phyloP scores from a whole-genome alignment of 1,284 basidiomycete genomes.

The Omphalotus olearius region DNA sequence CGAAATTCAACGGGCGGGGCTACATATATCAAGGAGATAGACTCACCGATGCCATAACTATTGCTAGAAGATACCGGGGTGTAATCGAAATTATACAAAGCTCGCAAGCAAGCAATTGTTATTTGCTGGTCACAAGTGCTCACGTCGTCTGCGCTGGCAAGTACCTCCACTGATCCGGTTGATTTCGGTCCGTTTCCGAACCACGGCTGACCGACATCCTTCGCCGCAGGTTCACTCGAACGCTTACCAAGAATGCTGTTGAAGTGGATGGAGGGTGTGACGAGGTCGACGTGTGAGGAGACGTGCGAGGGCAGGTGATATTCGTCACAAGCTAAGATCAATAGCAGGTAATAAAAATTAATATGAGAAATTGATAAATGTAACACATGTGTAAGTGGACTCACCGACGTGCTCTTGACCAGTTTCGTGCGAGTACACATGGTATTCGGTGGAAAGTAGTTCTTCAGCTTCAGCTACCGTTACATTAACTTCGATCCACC shows the following conservation, averaged over 20 bases:
- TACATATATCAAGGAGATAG: constrained; percentile 18
- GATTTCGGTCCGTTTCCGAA: constrained; percentile 20
- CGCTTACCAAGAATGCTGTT: constrained; percentile 28
- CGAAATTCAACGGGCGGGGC: background rate
- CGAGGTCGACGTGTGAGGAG: constrained; percentile 40
- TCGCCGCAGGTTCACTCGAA: constrained; percentile 10
- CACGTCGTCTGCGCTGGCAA: constrained; percentile 21
- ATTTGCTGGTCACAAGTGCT: constrained; percentile 35
- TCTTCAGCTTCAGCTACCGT: constrained; percentile 41
- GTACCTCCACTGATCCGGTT: constrained; percentile 15
- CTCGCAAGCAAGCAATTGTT: constrained; percentile 36
- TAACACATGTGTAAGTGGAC: constrained; percentile 3
- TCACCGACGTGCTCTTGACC: constrained; percentile 34
- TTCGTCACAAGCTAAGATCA: constrained; percentile 31
- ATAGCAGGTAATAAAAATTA: background rate
- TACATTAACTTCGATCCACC: constrained; percentile 42
- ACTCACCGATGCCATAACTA: constrained; percentile 36
- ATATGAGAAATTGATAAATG: too few species aligned
- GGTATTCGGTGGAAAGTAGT: constrained; percentile 42
- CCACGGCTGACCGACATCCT: background rate
- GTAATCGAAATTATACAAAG: constrained; percentile 35
- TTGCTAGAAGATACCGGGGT: constrained; percentile 29
- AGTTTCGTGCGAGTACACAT: constrained; percentile 35
- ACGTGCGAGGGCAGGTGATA: constrained; percentile 44
- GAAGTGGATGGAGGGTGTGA: constrained; percentile 47